Base-by-base conservation (phyloP, 202 grass and related monocot species). In the Schoenoplectus tabernaemontani region DNA sequence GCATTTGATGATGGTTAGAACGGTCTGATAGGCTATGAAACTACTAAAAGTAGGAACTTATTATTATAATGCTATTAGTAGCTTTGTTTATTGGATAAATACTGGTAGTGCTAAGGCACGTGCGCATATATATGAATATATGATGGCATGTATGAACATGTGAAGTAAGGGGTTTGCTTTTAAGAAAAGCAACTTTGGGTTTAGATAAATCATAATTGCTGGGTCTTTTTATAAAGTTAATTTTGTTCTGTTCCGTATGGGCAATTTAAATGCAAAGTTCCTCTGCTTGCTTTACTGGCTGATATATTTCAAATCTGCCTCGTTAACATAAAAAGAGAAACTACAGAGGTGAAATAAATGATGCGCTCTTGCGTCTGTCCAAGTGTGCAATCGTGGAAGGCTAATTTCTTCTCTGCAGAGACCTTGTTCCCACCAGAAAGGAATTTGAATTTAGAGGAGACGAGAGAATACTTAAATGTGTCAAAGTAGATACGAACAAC, bases 181-280 rank as follows among this genome's bases (percentile, higher is more conserved):
- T 80, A 50, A 80, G 60, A 53, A 80, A 57, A 51, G 78, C 41
- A 54, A 65, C 42, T 66, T 80, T 20, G 59, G n/a, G 32, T 80
- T 61, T 80, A 80, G 65, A 80, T 30, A 80, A 28, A 66, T 80
- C 24, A 80, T 64, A 50, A 37, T 64, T 65, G 22, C 41, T 64
- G 78, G 41, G 16, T 80, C 58, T 80, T 80, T 80, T 80, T 66
- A 48, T 48, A 64, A 64, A 80, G 61, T 22, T 36, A n/a, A 75
- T 80, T 79, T 44, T 10, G 0, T 10, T 61, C 39, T 60, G 30
- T 9, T 16, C 28, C 16, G 15, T 65, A 80, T 64, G 78, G 7
- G 41, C 41, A 80, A 80, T 61, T 44, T 63, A 36, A 80, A 80
- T 64, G 56, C 15, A 7, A 37, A 47, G 22, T 41, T 1, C 42